These are phyloP conservation scores for Exophiala phaeomuriformis DNA, from an alignment of 2,329 filamentous ascomycete species.

Conservation along the genomic window DNA sequence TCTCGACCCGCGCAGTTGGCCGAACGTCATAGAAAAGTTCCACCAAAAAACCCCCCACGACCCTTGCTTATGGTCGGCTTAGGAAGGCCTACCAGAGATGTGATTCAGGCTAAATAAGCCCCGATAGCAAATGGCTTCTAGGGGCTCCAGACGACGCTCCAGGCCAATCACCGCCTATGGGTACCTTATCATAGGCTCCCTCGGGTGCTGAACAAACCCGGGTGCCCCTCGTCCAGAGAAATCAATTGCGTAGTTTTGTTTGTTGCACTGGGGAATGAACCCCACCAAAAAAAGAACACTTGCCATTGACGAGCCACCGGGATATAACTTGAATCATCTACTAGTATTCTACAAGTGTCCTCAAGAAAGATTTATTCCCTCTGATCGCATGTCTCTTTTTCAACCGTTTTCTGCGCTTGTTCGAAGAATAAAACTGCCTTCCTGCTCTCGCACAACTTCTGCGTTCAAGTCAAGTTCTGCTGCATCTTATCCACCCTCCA, in stretches of 20 bases:
- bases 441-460: slow-evolving; percentile 3
- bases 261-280: not conserved
- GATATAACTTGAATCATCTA: slow-evolving; percentile 19
- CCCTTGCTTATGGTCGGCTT: not conserved
- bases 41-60: no score
- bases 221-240: not conserved
- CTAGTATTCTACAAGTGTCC: not conserved
- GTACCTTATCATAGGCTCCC: no score
- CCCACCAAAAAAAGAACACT: not conserved
- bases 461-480: not conserved
- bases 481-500: slow-evolving; percentile 1
- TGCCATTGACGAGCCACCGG: slow-evolving; percentile 7
- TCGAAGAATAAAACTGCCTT: slow-evolving; percentile 7
- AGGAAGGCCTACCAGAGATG: not conserved
- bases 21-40: no score
- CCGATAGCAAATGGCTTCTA: not conserved
- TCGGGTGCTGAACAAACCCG: not conserved
- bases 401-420: slow-evolving; percentile 4
- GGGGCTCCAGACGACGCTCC: not conserved
- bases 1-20: no score
- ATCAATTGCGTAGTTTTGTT: not conserved
- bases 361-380: not conserved
- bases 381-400: slow-evolving; percentile 15
- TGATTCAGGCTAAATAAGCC: not conserved
- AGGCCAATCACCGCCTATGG: not conserved